Evolutionary conservation across 441 rosid genomes (phyloP).

Genomic region (Brassica balearica): DNA sequence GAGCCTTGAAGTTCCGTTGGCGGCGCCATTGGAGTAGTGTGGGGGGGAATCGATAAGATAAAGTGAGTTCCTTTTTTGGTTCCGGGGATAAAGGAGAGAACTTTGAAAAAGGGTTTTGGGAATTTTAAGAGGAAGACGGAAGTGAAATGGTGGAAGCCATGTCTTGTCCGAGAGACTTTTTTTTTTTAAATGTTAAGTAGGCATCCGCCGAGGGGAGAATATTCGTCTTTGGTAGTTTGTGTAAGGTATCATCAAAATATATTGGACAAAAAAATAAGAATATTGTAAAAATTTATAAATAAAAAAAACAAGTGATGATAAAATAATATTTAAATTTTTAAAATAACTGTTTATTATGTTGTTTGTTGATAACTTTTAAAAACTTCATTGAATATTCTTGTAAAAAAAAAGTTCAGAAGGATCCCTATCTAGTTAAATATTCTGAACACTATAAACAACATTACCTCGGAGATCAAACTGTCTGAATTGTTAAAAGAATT

Average conservation of each 20-base stretch:
- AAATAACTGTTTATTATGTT: too few species aligned
- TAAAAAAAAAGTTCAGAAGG: not conserved
- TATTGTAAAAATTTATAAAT: not conserved
- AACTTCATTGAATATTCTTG: not conserved
- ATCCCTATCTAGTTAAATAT: too few species aligned
- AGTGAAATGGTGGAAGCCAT: conserved; percentile 37
- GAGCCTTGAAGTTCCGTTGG: conserved; percentile 75
- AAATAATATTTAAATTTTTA: not conserved
- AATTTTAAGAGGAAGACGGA: conserved; percentile 26
- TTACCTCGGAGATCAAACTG: too few species aligned
- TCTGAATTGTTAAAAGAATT: too few species aligned
- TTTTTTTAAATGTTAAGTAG: not conserved
- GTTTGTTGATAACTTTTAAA: too few species aligned
- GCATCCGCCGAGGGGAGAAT: too few species aligned
- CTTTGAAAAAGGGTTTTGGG: conserved; percentile 21
- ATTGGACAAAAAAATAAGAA: not conserved
- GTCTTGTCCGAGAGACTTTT: conserved; percentile 39
- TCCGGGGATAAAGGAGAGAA: conserved; percentile 33
- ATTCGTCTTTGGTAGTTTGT: too few species aligned
- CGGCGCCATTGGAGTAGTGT: conserved; percentile 47
- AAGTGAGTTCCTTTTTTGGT: not conserved
- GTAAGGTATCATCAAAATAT: not conserved
- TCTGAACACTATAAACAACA: too few species aligned
- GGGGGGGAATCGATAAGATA: conserved; percentile 4
- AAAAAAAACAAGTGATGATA: not conserved